phyloP scores from a whole-genome alignment of 2,329 filamentous ascomycete genomes.

The Akanthomyces lecanii region DNA sequence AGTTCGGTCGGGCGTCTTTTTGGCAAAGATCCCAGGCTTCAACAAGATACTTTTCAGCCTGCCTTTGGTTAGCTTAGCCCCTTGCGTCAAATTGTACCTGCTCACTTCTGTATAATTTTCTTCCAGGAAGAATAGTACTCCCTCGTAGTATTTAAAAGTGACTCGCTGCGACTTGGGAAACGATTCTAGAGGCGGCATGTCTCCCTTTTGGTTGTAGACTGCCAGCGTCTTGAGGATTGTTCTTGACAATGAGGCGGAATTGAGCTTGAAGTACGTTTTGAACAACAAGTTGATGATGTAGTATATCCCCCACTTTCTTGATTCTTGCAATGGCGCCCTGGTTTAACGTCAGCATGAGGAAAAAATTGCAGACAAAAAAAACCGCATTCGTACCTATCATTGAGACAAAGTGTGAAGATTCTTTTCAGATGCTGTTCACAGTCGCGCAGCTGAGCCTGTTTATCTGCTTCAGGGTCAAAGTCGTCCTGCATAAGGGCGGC shows the following conservation, averaged over 20 bases:
- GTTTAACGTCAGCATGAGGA: background rate
- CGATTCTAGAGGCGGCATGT: conserved; percentile 73
- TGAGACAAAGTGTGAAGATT: conserved; percentile 86
- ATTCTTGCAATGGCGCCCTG: conserved; percentile 79
- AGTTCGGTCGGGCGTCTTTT: conserved; percentile 66
- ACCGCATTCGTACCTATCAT: conserved; percentile 64
- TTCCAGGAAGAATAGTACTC: conserved; percentile 88
- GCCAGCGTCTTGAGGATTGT: conserved; percentile 82
- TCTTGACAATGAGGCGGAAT: conserved; percentile 82
- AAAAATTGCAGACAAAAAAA: conserved; percentile 15
- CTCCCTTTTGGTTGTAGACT: conserved; percentile 63
- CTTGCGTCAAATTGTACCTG: background rate
- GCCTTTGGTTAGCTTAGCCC: background rate
- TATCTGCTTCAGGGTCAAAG: conserved; percentile 68
- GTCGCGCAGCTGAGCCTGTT: conserved; percentile 84
- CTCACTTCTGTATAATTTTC: conserved; percentile 80
- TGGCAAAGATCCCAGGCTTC: conserved; percentile 82
- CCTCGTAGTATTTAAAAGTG: conserved; percentile 94
- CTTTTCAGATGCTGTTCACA: conserved; percentile 86
- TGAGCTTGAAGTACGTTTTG: conserved; percentile 97
- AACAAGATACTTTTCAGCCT: conserved; percentile 77
- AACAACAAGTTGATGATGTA: conserved; percentile 91
- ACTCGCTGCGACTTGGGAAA: conserved; percentile 91
- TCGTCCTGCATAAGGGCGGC: conserved; percentile 67
- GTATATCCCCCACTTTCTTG: conserved; percentile 97